Base-by-base conservation (phyloP, 768 basidiomycete species). In the Lactarius vividus region DNA sequence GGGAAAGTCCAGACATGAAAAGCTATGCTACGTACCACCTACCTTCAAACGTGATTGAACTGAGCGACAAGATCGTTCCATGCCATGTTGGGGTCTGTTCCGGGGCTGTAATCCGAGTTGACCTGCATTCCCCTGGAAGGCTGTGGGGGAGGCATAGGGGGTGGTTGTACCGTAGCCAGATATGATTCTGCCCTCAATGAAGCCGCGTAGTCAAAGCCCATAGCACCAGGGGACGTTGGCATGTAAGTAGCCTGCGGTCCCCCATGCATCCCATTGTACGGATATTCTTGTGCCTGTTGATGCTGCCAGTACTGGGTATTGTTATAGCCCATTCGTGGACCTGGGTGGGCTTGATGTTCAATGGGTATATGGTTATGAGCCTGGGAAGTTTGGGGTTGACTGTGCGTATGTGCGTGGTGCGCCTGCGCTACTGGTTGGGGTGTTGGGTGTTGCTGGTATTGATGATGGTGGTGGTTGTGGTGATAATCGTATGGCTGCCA, bases 51-150 rank as follows among this genome's bases (percentile, higher is more conserved):
- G n/a, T 69, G 70, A 54, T 69, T 59, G 57, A 70, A 70, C 49
- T 70, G 70, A 16, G 70, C 63, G n/a, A 70, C 70, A 29, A 70
- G 64, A 15, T 63, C 68, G 10, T 69, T n/a, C 70, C 70, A 70
- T 52, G 70, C 70, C 62, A 69, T 60, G 49, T 46, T 69, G 3
- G 70, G 70, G 59, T 70, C 70, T 2, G 60, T 44, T 18, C 59
- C 61, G 5, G 67, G 61, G 64, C 64, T 69, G 54, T 65, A 65
- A 28, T 70, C 69, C 6, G 67, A 57, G 35, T 44, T 67, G 55
- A 67, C 56, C 44, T 62, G 64, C 61, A 69, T 61, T n/a, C 52
- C 9, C 42, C 60, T 59, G 13, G 61, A 29, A 53, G 44, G 33
- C 6, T 56, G 56, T 55, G 65, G 59, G 35, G 57, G 8, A n/a